phyloP scores from a whole-genome alignment of 257 asterid species.

The Hygrophila difformis region DNA sequence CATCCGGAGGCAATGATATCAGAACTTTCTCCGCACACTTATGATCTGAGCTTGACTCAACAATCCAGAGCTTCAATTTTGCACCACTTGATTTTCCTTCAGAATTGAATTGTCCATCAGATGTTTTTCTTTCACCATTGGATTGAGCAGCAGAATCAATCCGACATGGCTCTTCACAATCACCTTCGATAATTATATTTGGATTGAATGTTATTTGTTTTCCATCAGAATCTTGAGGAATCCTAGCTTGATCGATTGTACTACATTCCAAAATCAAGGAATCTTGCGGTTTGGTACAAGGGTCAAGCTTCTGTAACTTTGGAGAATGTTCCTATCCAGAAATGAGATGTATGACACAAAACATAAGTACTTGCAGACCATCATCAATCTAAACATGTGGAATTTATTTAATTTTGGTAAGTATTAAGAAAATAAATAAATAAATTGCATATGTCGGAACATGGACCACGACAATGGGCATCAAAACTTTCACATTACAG shows the following conservation, averaged over 20 bases:
- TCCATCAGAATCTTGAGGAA: neutral
- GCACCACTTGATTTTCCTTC: slow-evolving; percentile 20
- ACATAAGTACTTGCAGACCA: slow-evolving; percentile 7
- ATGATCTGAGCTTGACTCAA: too few species aligned
- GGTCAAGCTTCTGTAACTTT: too few species aligned
- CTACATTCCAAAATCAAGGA: slow-evolving; percentile 11
- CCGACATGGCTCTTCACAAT: slow-evolving; percentile 13
- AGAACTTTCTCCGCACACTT: slow-evolving; percentile 17
- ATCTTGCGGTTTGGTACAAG: slow-evolving; percentile 18
- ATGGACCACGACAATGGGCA: too few species aligned
- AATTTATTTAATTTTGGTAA: too few species aligned
- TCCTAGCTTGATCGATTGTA: slow-evolving; percentile 13
- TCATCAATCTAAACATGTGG: too few species aligned
- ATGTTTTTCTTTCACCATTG: slow-evolving; percentile 14
- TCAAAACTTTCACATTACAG: too few species aligned
- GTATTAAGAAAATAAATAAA: too few species aligned
- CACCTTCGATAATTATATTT: slow-evolving; percentile 18
- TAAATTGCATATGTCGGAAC: too few species aligned
- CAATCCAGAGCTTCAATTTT: too few species aligned
- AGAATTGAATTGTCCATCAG: slow-evolving; percentile 10
- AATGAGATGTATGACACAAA: too few species aligned
- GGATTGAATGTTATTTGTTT: slow-evolving; percentile 1
- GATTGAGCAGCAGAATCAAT: slow-evolving; percentile 19
- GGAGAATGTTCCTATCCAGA: too few species aligned
- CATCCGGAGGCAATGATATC: slow-evolving; percentile 13